A percentile compares a stretch with the other conserved stretches of the same genome.
phyloP scores from a whole-genome alignment of 139 green algal species.

The Trebouxia sp. region DNA sequence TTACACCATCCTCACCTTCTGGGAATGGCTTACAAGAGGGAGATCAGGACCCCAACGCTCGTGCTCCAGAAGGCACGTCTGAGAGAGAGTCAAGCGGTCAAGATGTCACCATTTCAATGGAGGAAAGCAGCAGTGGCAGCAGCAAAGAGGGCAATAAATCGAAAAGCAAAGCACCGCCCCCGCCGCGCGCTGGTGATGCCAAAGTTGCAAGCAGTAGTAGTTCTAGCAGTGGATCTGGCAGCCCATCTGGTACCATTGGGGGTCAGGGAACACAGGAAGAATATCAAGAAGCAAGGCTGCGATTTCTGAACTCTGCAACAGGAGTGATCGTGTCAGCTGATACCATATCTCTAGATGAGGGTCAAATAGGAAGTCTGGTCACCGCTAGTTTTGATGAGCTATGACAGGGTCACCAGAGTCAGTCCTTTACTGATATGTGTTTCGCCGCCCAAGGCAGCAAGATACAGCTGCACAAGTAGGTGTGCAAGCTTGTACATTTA shows the following conservation, averaged over 20 bases:
- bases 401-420: too few relatives aligned
- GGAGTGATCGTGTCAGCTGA: conserved; percentile 21
- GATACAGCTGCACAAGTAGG: too few relatives aligned
- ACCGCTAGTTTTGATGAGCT: conserved; percentile 28
- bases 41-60: background rate
- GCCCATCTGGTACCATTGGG: background rate
- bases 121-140: background rate
- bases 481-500: background rate
- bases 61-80: background rate
- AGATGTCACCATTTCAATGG: background rate
- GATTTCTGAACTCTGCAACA: conserved; percentile 2
- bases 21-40: background rate
- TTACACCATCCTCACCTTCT: background rate
- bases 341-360: conserved; percentile 15
- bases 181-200: background rate
- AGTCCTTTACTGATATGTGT: too few relatives aligned
- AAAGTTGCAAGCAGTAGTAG: background rate
- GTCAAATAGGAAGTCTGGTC: conserved; percentile 11
- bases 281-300: conserved; percentile 21
- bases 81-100: background rate
- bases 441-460: too few relatives aligned
- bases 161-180: background rate
- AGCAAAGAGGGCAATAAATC: background rate
- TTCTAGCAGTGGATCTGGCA: background rate
- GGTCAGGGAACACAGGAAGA: conserved; percentile 11